Evolutionary conservation across 1,139 yeast genomes (phyloP).

Genomic region (Petasospora fabianii): DNA sequence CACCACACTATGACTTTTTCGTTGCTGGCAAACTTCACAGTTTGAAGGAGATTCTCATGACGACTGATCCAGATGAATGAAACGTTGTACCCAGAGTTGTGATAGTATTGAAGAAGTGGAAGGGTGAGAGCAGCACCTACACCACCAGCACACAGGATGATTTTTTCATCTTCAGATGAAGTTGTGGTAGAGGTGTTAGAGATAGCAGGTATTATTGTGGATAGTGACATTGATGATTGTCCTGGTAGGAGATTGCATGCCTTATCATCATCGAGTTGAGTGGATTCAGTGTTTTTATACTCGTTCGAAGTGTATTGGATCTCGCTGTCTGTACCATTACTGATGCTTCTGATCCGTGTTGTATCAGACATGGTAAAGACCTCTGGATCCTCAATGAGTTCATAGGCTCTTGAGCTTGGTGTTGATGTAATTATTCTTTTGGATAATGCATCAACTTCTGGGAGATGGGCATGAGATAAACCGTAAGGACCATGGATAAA

Average conservation of each 20-base stretch:
- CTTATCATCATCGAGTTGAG: neutral
- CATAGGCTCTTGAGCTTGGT: constrained; percentile 2
- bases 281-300: no score
- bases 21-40: neutral
- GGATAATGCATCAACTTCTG: constrained; percentile 1
- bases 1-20: constrained; percentile 19
- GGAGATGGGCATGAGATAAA: constrained; percentile 18
- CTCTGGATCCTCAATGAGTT: constrained; percentile 1
- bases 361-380: no score
- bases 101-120: constrained; percentile 17
- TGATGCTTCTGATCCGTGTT: neutral
- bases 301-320: no score
- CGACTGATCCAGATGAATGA: constrained; percentile 23
- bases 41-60: constrained; percentile 8
- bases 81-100: constrained; percentile 12
- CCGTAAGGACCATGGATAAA: constrained; percentile 28
- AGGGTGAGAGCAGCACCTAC: constrained; percentile 24
- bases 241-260: neutral
- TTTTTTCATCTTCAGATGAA: no score
- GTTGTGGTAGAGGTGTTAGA: no score
- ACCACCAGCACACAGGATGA: constrained; percentile 25
- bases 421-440: neutral
- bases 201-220: neutral
- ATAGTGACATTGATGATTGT: neutral
- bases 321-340: no score